Conservation (phyloP, 495 filamentous ascomycete species). For the Platismatia glauca region DNA sequence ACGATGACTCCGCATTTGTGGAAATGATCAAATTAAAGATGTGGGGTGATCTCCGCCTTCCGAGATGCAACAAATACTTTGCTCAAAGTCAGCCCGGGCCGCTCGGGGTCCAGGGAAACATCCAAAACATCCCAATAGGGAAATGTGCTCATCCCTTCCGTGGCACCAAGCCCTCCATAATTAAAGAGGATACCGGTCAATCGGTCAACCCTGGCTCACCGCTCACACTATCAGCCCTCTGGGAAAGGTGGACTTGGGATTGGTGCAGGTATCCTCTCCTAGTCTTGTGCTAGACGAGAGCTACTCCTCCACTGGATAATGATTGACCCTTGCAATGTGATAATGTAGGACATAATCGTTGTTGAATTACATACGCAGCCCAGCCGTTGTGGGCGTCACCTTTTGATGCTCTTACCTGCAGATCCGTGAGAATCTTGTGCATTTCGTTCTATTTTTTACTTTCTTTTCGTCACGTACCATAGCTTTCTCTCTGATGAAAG, state of each 20-base stretch:
- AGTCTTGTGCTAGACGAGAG: neutral
- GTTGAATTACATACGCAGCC: neutral
- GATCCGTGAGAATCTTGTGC: neutral
- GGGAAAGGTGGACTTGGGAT: neutral
- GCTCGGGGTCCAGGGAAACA: neutral
- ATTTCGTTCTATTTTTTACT: neutral
- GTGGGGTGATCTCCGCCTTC: constrained; percentile 2
- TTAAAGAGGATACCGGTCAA: neutral
- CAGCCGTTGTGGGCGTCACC: neutral
- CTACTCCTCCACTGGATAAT: neutral
- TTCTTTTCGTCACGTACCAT: neutral
- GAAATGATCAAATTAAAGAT: neutral
- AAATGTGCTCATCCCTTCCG: neutral
- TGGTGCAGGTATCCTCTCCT: neutral
- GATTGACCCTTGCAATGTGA: neutral
- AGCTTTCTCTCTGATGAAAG: neutral
- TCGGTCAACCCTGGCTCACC: neutral
- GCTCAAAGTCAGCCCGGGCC: neutral
- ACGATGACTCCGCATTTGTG: neutral
- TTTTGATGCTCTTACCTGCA: neutral
- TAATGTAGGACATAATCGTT: neutral
- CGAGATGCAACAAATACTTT: neutral
- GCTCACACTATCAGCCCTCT: neutral
- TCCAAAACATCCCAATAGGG: neutral
- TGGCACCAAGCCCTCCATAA: neutral